phyloP scores from a whole-genome alignment of 768 basidiomycete species.

The Tylopilus sp. region DNA sequence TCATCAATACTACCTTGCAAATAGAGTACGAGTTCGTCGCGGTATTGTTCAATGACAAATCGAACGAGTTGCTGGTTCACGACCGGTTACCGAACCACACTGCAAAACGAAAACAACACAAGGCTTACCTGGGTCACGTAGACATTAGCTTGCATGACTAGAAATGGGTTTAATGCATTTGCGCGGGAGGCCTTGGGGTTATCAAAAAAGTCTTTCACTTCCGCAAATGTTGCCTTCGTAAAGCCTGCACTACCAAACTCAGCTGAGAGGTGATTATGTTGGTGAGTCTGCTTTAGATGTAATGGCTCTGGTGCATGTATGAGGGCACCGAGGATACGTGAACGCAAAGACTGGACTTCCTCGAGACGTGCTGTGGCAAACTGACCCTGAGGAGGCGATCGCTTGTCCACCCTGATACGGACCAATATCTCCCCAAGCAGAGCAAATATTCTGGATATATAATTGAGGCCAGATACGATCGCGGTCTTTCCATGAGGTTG shows the following conservation, averaged over 20 bases:
- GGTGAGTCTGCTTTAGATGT: constrained; percentile 56
- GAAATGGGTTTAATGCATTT: constrained; percentile 83
- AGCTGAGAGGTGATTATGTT: constrained; percentile 46
- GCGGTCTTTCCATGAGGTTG: constrained; percentile 88
- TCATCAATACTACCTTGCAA: constrained; percentile 66
- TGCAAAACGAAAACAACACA: neutral
- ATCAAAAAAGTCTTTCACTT: constrained; percentile 89
- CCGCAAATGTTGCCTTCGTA: constrained; percentile 78
- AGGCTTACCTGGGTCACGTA: constrained; percentile 81
- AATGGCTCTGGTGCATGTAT: constrained; percentile 75
- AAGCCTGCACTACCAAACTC: constrained; percentile 72
- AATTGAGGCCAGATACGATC: constrained; percentile 82
- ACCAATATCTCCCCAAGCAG: constrained; percentile 84
- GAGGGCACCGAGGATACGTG: constrained; percentile 70
- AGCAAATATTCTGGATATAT: constrained; percentile 81
- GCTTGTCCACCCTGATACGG: constrained; percentile 82
- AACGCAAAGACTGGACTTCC: constrained; percentile 78
- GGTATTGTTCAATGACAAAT: constrained; percentile 89
- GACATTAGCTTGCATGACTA: constrained; percentile 90
- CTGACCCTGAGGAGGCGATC: constrained; percentile 80
- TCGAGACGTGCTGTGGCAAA: constrained; percentile 82
- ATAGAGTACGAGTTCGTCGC: constrained; percentile 74
- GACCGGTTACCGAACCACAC: neutral
- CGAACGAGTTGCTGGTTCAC: constrained; percentile 81
- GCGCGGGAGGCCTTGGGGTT: constrained; percentile 85